phyloP scores from a whole-genome alignment of 2,329 filamentous ascomycete species.

The Aureobasidium lini region DNA sequence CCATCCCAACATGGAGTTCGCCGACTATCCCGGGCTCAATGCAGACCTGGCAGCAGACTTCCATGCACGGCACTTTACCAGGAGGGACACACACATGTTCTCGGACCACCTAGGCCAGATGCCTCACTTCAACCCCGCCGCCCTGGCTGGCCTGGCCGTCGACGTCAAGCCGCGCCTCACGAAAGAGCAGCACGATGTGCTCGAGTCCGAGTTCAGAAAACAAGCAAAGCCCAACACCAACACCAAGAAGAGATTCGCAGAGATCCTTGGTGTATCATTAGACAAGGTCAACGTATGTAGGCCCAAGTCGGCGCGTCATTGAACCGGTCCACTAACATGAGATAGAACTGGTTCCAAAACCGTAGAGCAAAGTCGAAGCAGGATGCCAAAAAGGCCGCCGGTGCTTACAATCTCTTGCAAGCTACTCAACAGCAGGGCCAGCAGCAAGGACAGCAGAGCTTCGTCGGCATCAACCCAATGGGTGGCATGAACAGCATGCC shows the following conservation, averaged over 20 bases:
- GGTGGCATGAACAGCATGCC: conserved; percentile 17
- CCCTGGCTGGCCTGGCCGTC: conserved; percentile 20
- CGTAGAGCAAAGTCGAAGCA: conserved; percentile 47
- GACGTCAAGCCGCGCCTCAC: conserved; percentile 46
- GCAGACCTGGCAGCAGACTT: conserved; percentile 16
- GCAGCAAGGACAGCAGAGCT: conserved; percentile 12
- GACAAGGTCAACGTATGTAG: conserved; percentile 47
- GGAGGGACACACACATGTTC: conserved; percentile 12
- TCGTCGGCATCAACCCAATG: conserved; percentile 12
- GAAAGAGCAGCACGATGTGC: conserved; percentile 47
- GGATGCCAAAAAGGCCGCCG: conserved; percentile 40
- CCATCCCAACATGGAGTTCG: conserved; percentile 16
- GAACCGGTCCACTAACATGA: neutral
- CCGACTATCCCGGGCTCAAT: conserved; percentile 17
- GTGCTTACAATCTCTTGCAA: conserved; percentile 22
- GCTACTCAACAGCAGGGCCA: conserved; percentile 16
- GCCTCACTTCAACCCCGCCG: conserved; percentile 19
- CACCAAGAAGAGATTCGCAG: conserved; percentile 44
- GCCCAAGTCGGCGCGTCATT: neutral
- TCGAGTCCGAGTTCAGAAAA: conserved; percentile 42
- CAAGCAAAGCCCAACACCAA: conserved; percentile 44
- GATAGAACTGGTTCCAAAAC: conserved; percentile 49
- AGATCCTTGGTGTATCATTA: conserved; percentile 40
- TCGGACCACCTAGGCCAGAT: conserved; percentile 6
- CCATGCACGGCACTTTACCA: conserved; percentile 16